Evolutionary conservation across 208 protist species (phyloP), one percentile per base, ranked within the genome.

Genomic region (Blastocrithidia nonstop): DNA sequence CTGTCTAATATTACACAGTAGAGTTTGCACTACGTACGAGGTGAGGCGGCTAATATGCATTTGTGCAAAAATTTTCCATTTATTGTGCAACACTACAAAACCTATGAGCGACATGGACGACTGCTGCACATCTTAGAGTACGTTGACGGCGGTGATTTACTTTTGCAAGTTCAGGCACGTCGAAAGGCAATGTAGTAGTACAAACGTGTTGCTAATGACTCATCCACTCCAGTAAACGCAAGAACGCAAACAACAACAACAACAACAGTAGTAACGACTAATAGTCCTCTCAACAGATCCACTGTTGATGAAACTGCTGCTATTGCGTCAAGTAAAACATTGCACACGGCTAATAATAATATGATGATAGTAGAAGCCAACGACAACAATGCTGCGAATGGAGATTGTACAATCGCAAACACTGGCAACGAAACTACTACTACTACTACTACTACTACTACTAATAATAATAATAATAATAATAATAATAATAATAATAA

Each of bases 101-200:
- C 64, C 27, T 63, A 66, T 24, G 48, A 76, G 46, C 15, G 45
- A 1, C 45, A 65, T 0, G 54, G 69, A 4, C 42, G 53, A 27
- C 45, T 65, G 27, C 53, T 84, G 33, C 60, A 83, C 45, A 62
- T 88, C 3, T 36, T 90, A 15, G 78, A 87, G 61, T 90, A 77
- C 52, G 72, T 71, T 19, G 76, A 90, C 59, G 81, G 58, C 0
- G 81, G 81, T 17, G 81, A 90, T 36, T 45, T 90, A 40, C 52
- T 60, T 20, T 60, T 52, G 9, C 79, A 88, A 45, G 60, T 88
- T 8, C 59, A 82, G 36, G 59, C 52, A 4, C 62, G 79, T 2
- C 35, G 38, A 6, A 42, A 56, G 6, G 46, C 47, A 6, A 56
- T 40, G 6, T 17, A 27, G 1, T n/a, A n/a, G n/a, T 35, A n/a